Percentiles rank a stretch among this genome's conserved stretches.
These are phyloP conservation scores for Chlamydomonas schloesseri DNA, from an alignment of 139 green algal species.

Conservation along the genomic window DNA sequence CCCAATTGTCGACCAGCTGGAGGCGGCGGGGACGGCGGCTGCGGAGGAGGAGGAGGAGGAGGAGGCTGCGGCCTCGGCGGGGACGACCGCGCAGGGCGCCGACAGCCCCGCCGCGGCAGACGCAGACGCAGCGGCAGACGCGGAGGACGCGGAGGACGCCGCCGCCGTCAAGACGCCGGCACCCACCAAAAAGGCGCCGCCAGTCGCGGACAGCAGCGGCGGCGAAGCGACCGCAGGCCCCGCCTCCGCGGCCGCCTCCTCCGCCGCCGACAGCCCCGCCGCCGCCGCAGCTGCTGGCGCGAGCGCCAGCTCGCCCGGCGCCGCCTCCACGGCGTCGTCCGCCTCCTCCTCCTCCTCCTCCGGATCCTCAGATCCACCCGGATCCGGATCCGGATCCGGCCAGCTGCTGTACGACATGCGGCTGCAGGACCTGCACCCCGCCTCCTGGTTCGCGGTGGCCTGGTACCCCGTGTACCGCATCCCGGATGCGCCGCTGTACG, in stretches of 20 bases:
- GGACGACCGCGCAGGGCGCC: too few species aligned
- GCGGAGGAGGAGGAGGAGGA: too few species aligned
- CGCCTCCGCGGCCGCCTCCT: neutral
- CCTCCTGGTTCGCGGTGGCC: conserved; percentile 86
- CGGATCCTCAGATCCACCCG: neutral
- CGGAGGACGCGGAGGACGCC: neutral
- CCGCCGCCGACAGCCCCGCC: neutral
- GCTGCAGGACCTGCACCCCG: conserved; percentile 82
- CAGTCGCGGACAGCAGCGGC: too few species aligned
- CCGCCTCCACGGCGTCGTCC: neutral
- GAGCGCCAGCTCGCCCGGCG: conserved; percentile 3
- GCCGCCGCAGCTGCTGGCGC: neutral
- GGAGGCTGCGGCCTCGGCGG: too few species aligned
- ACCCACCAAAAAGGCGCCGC: too few species aligned
- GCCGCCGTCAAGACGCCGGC: too few species aligned
- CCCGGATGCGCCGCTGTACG: conserved; percentile 84
- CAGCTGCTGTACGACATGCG: conserved; percentile 61
- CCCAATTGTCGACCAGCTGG: too few species aligned
- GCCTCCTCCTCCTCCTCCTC: neutral
- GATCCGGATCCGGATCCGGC: too few species aligned
- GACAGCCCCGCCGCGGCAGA: neutral
- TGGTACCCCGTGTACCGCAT: conserved; percentile 94
- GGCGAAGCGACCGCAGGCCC: too few species aligned
- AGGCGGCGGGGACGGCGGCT: too few species aligned
- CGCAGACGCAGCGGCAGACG: neutral